Base-by-base conservation (phyloP, 768 basidiomycete species). In the Gloeopeniophorella convolvens region DNA sequence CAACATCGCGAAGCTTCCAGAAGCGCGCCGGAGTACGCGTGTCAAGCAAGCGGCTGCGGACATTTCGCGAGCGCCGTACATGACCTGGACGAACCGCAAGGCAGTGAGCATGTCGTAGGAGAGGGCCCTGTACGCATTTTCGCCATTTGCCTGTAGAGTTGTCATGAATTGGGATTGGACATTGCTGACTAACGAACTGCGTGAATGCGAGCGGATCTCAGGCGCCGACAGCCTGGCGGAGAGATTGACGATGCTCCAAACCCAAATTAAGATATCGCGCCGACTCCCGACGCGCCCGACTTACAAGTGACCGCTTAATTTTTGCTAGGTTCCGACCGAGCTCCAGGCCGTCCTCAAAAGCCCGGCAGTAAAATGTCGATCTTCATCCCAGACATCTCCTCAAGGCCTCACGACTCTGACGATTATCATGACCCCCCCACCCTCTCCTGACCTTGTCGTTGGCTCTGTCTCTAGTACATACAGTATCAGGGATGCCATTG, bases 21-120 rank as follows among this genome's bases (percentile, higher is more conserved):
- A 89, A 66, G 86, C 86, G 4, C 78, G 89, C 40, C 83, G 89
- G 33, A 90, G 86, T 63, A 75, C 81, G 18, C 81, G 88, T 36
- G 78, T 77, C 61, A 73, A 75, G 36, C 69, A 72, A 24, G 67
- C 72, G 27, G 79, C 75, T 32, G 71, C 79, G 45, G 84, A 88
- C 62, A 71, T 88, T 52, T 70, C 74, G 27, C 78, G 87, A 60
- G 87, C 90, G 62, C 83, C 88, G 20, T 92, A 92, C 63, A 89
- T 92, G 88, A 70, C 74, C 67, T 92, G 90, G 89, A 80, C 80
- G 51, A 92, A 92, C 63, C 84, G 85, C 59, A 76, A 82, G 63
- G 86, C 87, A 39, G 71, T 70, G 12, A 76, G 71, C 57, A 58
- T 67, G 23, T 60, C 65, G 35, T 65, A 54, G 51, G 23, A 32